Evolutionary conservation across 805 yeast species (phyloP), one percentile per base, ranked within the genome.

Genomic region (Candida ipomoeae): DNA sequence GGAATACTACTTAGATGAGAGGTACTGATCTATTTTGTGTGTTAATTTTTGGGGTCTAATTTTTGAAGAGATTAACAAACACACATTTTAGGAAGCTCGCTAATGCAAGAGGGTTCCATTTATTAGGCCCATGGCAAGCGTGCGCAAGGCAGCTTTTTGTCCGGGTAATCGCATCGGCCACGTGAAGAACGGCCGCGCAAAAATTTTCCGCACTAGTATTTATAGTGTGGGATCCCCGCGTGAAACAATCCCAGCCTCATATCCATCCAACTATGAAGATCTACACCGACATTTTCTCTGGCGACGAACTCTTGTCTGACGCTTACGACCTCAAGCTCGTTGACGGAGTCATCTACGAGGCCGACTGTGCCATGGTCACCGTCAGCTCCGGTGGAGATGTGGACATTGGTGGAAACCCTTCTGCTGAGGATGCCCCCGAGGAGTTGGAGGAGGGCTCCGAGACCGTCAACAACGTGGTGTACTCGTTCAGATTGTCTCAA

Each of bases 401-500:
- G 65, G 98, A 94, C 76, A 94, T 94, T 74, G 99, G 99, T 79
- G 99, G 96, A 68, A 94, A 94, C 86, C 97, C 99, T 70, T 89
- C 97, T 67, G 97, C 98, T 62, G 99, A 94, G 79, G 98, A 80
- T 63, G 97, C 78, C 71, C 90, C 74, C 40, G 96, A 87, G 35
- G 91, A 75, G 52, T 71, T 83, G 48, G 98, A 89, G 66, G 96
- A 87, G 48, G 89, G 85, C 75, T 79, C 80, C 64, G 92, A 86
- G 78, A 82, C 89, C 66, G 97, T 94, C 72, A 94, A 92, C 96
- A 94, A 94, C 82, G 89, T 94, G 71, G 97, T 92, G 65, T 84
- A 90, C 91, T 89, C 97, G 61, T 91, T 94, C 94, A 89, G 97
- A 82, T 85, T 94, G 71, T 96, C 89, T 79, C 89, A 81, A 76